Conservation (phyloP, 768 basidiomycete genomes). For the Porphyrellus cyaneotinctus region DNA sequence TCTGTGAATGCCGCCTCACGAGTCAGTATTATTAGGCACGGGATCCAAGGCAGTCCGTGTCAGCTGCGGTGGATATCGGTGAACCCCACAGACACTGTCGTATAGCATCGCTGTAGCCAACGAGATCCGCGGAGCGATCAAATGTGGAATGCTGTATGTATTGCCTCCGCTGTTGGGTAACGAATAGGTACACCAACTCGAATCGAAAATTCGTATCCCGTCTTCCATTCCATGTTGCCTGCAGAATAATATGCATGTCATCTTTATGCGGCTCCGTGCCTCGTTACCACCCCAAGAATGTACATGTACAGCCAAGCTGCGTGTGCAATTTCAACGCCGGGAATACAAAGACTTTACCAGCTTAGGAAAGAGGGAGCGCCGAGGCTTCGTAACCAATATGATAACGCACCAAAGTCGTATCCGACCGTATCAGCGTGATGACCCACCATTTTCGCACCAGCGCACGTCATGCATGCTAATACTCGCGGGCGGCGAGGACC, state of each 20-base stretch:
- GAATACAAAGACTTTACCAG: conserved; percentile 1
- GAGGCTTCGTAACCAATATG: conserved; percentile 7
- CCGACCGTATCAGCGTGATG: conserved; percentile 11
- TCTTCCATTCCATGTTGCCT: conserved; percentile 16
- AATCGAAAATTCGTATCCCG: neutral
- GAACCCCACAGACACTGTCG: conserved; percentile 6
- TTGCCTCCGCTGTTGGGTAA: conserved; percentile 8
- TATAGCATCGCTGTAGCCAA: conserved; percentile 11
- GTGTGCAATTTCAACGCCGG: neutral
- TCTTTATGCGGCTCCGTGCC: conserved; percentile 5
- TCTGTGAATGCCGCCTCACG: neutral
- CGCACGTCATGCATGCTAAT: neutral
- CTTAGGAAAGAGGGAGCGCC: conserved; percentile 18
- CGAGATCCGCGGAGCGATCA: conserved; percentile 22
- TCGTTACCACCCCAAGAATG: conserved; percentile 12
- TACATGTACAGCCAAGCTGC: conserved; percentile 1
- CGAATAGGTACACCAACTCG: neutral
- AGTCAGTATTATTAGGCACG: conserved; percentile 10
- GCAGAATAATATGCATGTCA: neutral
- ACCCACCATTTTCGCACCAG: neutral
- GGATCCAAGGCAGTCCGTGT: conserved; percentile 10
- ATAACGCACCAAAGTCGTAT: conserved; percentile 7
- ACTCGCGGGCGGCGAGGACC: neutral
- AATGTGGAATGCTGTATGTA: conserved; percentile 14
- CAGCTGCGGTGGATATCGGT: neutral